phyloP scores from a whole-genome alignment of 371 early-diverging fungal species.

The Zychaea mexicana region DNA sequence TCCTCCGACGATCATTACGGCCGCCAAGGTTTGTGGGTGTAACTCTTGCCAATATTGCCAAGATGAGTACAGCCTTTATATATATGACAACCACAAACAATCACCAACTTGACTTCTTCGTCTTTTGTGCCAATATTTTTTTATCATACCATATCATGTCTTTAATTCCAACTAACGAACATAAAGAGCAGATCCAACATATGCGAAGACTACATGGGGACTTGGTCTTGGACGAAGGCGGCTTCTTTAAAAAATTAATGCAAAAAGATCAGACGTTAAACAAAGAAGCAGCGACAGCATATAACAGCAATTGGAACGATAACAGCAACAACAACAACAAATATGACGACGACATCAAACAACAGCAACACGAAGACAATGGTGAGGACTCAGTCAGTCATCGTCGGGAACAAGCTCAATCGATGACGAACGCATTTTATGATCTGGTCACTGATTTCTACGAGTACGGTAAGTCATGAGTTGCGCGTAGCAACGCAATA shows the following conservation, averaged over 20 bases:
- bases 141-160: slow-evolving; percentile 23
- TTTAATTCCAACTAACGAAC: slow-evolving; percentile 24
- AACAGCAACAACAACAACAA: too few relatives aligned
- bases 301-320: slow-evolving; percentile 41
- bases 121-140: too few relatives aligned
- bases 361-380: slow-evolving; percentile 2
- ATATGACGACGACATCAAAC: background rate
- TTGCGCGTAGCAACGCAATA: too few relatives aligned
- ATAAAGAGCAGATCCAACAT: slow-evolving; percentile 30
- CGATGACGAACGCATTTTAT: slow-evolving; percentile 66
- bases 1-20: too few relatives aligned
- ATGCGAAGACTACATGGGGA: slow-evolving; percentile 43
- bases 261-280: slow-evolving; percentile 54
- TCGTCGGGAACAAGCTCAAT: slow-evolving; percentile 51
- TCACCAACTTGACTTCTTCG: too few relatives aligned
- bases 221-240: slow-evolving; percentile 32
- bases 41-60: too few relatives aligned
- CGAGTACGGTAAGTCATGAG: slow-evolving; percentile 58
- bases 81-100: too few relatives aligned
- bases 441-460: slow-evolving; percentile 67
- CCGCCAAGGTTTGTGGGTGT: too few relatives aligned
- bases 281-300: slow-evolving; percentile 37
- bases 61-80: background rate
- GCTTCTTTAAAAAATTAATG: slow-evolving; percentile 41
- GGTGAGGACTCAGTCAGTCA: slow-evolving; percentile 28